phyloP scores from a whole-genome alignment of 192 early-diverging fungal genomes.

The Obelidium mucronatum region DNA sequence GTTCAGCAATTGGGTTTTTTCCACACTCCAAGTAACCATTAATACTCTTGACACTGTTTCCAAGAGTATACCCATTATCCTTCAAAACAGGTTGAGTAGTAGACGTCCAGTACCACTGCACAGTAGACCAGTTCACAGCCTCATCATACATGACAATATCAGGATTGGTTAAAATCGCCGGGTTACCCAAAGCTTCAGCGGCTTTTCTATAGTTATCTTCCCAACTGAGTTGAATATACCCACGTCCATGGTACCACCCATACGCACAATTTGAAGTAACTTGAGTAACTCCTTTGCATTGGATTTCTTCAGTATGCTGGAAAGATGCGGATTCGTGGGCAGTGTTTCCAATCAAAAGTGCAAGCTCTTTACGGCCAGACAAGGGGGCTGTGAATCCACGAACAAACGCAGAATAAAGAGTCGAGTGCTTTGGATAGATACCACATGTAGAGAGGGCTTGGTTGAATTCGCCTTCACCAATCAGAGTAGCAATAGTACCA shows the following conservation, averaged over 20 bases:
- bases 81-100: not conserved
- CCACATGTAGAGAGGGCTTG: not conserved
- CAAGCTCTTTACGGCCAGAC: slow-evolving; percentile 10
- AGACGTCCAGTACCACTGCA: slow-evolving; percentile 19
- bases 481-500: not conserved
- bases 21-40: slow-evolving; percentile 21
- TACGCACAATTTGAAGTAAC: slow-evolving; percentile 4
- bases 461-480: not conserved
- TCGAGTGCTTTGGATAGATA: not conserved
- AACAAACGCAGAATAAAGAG: not conserved
- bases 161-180: not conserved
- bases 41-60: slow-evolving; percentile 8
- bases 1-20: not conserved
- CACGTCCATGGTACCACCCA: slow-evolving; percentile 29
- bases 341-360: slow-evolving; percentile 24
- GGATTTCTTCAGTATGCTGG: not conserved
- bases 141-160: slow-evolving; percentile 1
- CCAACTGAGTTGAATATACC: slow-evolving; percentile 22
- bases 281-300: not conserved
- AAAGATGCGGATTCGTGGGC: slow-evolving; percentile 11
- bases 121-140: not conserved
- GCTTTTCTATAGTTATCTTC: slow-evolving; percentile 13
- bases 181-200: not conserved
- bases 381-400: not conserved
- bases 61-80: slow-evolving; percentile 10